Base-by-base conservation (phyloP, 306 rosid species). In the Neltuma alba region DNA sequence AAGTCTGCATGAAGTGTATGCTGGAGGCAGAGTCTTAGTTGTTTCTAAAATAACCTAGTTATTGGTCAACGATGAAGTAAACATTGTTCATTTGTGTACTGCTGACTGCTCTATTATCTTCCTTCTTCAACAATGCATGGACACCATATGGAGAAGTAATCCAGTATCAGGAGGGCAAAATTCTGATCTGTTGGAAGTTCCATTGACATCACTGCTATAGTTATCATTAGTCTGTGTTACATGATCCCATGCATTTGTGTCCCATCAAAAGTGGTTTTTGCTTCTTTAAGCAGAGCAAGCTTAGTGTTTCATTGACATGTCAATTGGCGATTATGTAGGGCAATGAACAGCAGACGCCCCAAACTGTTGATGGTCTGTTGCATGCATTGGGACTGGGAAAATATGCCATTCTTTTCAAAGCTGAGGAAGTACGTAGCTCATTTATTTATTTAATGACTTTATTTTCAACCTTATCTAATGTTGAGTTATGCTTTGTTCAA, bases 341-440 rank as follows among this genome's bases (percentile, higher is more conserved):
- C 58, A 91, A 89, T 31, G 98, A 90, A 85, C 96, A 81, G 27
- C 86, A 88, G 83, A 79, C 91, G 38, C 89, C 67, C 47, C 89
- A 90, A 90, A 93, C 90, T 77, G 91, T 96, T 63, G 98, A 96
- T 83, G 89, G 91, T 74, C 81, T 96, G 85, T 82, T 96, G 79
- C 92, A 90, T 64, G 77, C 85, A 18, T 80, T 96, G 70, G 99
- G 98, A 74, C 83, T 96, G 83, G 91, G 89, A 84, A 96, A 96
- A 88, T 96, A 93, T 85, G 90, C 81, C 72, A 83, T 96, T 75
- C 83, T 86, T 50, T 96, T 96, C 79, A 96, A 96, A 83, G 99
- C 94, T 31, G 99, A 96, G 90, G 99, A 96, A 83, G 99, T 96
- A 91, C 73, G 97, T 87, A 50, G 33, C 66, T 80, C 67, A 10